These are phyloP conservation scores for Claviceps digitariae DNA, from an alignment of 2,329 filamentous ascomycete genomes.

Conservation along the genomic window DNA sequence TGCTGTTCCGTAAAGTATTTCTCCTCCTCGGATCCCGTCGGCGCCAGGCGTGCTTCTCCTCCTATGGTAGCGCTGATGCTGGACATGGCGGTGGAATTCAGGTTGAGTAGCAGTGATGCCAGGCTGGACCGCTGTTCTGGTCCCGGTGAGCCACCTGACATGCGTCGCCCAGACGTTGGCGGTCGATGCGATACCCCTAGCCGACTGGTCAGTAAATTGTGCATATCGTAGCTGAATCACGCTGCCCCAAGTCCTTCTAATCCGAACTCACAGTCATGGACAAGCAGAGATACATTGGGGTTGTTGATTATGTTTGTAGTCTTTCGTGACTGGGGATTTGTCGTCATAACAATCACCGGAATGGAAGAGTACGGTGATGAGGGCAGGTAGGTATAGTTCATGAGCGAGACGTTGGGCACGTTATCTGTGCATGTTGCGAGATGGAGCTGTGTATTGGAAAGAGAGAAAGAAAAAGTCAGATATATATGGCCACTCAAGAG, in stretches of 20 bases:
- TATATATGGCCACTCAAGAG: not conserved
- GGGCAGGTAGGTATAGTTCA: constrained; percentile 98
- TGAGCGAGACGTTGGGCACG: constrained; percentile 82
- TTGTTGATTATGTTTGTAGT: constrained; percentile 72
- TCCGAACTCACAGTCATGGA: constrained; percentile 63
- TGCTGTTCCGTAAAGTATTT: constrained; percentile 71
- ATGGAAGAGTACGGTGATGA: constrained; percentile 52
- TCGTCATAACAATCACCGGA: constrained; percentile 95
- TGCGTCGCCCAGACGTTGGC: constrained; percentile 51
- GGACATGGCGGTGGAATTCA: constrained; percentile 79
- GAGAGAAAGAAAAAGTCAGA: not conserved
- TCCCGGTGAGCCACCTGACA: constrained; percentile 47
- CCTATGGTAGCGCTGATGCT: constrained; percentile 91
- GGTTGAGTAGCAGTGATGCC: constrained; percentile 70
- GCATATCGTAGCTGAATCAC: not conserved
- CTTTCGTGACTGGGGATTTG: constrained; percentile 65
- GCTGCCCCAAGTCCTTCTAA: not conserved
- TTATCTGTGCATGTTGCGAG: constrained; percentile 80
- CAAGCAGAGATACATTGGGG: constrained; percentile 80
- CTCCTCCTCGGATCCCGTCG: constrained; percentile 66
- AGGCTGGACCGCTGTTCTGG: constrained; percentile 59
- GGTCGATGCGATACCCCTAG: constrained; percentile 80
- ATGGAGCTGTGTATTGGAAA: constrained; percentile 56
- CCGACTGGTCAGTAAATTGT: not conserved
- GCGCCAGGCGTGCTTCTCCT: constrained; percentile 64